A percentile compares a stretch with the other conserved stretches of the same genome.
These are phyloP conservation scores for Chlorella variabilis DNA, from an alignment of 163 green algal genomes.

Conservation along the genomic window DNA sequence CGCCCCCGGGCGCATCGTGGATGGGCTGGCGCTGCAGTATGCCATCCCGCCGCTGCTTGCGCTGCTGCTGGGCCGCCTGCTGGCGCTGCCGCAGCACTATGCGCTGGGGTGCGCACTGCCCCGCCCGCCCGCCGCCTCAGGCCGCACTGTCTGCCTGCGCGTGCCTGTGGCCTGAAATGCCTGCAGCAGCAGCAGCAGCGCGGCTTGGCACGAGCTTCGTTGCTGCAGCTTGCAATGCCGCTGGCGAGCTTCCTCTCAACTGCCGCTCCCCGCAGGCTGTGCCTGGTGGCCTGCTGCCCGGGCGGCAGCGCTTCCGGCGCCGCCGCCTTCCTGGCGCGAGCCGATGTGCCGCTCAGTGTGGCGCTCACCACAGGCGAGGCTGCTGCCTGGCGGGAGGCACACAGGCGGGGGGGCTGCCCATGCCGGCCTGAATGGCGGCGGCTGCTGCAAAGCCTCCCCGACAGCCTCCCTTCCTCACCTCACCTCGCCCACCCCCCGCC, in stretches of 20 bases:
- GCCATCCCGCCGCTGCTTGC: conserved; percentile 71
- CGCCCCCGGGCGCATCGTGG: conserved; percentile 45
- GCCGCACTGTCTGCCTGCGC: too few species aligned
- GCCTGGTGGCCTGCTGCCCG: conserved; percentile 53
- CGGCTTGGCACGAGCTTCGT: too few species aligned
- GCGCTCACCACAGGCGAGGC: conserved; percentile 66
- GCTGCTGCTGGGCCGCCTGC: conserved; percentile 48
- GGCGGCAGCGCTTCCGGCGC: conserved; percentile 67
- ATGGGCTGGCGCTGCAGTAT: conserved; percentile 62
- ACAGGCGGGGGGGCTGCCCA: too few species aligned
- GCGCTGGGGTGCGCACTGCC: conserved; percentile 60
- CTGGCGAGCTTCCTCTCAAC: too few species aligned
- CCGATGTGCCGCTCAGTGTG: conserved; percentile 78
- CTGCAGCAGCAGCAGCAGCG: too few species aligned
- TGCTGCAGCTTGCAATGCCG: neutral
- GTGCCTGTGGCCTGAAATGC: too few species aligned
- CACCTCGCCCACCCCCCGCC: too few species aligned
- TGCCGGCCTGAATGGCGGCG: too few species aligned
- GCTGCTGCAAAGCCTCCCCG: too few species aligned
- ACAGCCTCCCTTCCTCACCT: too few species aligned
- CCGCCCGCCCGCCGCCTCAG: too few species aligned
- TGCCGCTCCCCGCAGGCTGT: conserved; percentile 7
- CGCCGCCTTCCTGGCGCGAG: conserved; percentile 66
- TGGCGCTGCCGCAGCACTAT: conserved; percentile 56
- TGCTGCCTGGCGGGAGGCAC: too few species aligned